Percentiles rank a stretch among this genome's conserved stretches.
Conservation (phyloP, 805 yeast genomes). For the Candida multigemmis region DNA sequence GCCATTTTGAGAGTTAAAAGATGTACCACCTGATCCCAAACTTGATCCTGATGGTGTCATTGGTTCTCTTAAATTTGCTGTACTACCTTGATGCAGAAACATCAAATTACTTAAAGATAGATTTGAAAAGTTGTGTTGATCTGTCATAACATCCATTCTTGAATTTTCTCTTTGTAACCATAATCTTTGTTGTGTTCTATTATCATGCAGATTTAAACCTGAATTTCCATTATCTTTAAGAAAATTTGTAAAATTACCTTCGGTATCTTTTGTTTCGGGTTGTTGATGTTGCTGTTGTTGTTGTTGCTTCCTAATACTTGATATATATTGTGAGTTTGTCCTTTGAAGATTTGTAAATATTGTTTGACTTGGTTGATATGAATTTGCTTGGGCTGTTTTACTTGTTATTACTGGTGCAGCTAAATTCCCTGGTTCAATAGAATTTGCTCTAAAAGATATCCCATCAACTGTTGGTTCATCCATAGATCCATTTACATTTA, state of each 20-base stretch:
- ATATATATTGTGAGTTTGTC: conserved; percentile 25
- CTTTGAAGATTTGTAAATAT: conserved; percentile 33
- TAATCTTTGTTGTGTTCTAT: conserved; percentile 70
- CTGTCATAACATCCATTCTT: conserved; percentile 45
- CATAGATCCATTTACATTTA: conserved; percentile 1
- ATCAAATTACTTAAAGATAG: conserved; percentile 28
- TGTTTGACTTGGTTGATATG: conserved; percentile 34
- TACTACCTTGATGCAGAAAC: conserved; percentile 26
- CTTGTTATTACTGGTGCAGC: conserved; percentile 25
- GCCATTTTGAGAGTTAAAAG: no score
- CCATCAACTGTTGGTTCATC: conserved; percentile 11
- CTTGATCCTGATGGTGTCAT: conserved; percentile 3
- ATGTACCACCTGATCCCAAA: conserved; percentile 2
- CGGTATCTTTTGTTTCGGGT: conserved; percentile 2
- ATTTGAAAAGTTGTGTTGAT: conserved; percentile 26
- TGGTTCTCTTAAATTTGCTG: conserved; percentile 8
- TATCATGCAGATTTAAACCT: conserved; percentile 3
- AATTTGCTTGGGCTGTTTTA: conserved; percentile 22
- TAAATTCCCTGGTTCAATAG: conserved; percentile 10
- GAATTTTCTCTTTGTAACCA: conserved; percentile 80
- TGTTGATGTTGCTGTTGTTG: conserved; percentile 7
- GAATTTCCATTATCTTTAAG: conserved; percentile 7
- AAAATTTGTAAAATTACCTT: conserved; percentile 18
- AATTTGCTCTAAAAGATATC: conserved; percentile 22
- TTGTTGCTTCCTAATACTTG: conserved; percentile 13